Conservation (phyloP, 371 early-diverging fungal genomes). For the Actinomortierella ambigua region DNA sequence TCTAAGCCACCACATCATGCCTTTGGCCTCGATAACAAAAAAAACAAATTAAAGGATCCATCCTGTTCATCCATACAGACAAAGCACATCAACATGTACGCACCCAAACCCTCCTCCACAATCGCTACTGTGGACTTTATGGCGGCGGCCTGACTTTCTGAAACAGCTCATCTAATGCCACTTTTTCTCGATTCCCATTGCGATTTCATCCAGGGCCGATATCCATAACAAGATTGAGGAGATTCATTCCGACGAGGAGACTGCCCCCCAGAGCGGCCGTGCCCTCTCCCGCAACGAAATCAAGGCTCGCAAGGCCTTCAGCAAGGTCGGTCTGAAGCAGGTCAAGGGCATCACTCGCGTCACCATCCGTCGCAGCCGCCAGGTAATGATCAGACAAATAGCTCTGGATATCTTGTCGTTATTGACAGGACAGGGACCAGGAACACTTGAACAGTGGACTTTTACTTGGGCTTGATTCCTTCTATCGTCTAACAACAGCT, state of each 20-base stretch:
- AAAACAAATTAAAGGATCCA: constrained; percentile 13
- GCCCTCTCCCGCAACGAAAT: constrained; percentile 80
- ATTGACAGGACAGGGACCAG: too few relatives aligned
- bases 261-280: constrained; percentile 21
- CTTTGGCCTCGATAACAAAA: neutral
- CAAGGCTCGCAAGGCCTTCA: constrained; percentile 96
- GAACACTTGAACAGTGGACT: too few relatives aligned
- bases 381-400: neutral
- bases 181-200: neutral
- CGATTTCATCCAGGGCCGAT: constrained; percentile 26
- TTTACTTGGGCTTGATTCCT: too few relatives aligned
- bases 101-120: neutral
- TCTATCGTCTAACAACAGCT: too few relatives aligned
- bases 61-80: neutral
- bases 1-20: neutral
- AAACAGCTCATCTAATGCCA: neutral
- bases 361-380: constrained; percentile 78
- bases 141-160: neutral
- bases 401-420: too few relatives aligned
- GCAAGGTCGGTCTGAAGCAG: constrained; percentile 90
- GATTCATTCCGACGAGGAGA: constrained; percentile 35
- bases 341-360: constrained; percentile 91
- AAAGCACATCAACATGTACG: neutral
- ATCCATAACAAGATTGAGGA: constrained; percentile 49
- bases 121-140: neutral